Conservation (phyloP, 1,284 basidiomycete species). For the Neonothopanus nambi region DNA sequence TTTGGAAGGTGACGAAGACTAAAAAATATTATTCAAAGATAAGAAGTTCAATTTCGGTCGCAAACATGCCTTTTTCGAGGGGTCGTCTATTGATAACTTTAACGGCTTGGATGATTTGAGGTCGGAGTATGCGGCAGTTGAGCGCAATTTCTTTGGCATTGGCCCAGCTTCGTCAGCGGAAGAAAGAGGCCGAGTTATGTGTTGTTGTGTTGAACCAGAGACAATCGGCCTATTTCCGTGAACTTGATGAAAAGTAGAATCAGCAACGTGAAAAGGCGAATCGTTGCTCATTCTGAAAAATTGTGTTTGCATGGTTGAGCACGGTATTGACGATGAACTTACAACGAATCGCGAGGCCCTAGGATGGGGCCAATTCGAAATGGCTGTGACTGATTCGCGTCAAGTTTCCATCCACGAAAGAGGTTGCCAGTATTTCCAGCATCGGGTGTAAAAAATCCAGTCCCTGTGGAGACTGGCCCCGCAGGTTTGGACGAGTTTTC, state of each 20-base stretch:
- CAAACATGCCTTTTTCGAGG: conserved; percentile 77
- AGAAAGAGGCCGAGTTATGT: conserved; percentile 65
- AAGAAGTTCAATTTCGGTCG: conserved; percentile 4
- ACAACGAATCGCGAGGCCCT: conserved; percentile 66
- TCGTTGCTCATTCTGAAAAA: conserved; percentile 55
- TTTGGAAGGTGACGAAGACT: conserved; percentile 53
- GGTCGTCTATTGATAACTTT: conserved; percentile 63
- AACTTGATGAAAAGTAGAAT: conserved; percentile 58
- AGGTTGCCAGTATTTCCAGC: conserved; percentile 50
- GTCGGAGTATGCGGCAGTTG: conserved; percentile 56
- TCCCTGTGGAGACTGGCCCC: conserved; percentile 54
- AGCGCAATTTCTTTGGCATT: conserved; percentile 70
- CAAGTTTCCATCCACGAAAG: conserved; percentile 56
- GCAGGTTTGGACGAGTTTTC: conserved; percentile 43
- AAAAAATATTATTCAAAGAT: conserved; percentile 7
- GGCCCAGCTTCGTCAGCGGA: conserved; percentile 80
- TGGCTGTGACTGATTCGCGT: conserved; percentile 46
- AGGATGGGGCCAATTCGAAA: conserved; percentile 55
- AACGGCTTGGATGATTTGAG: conserved; percentile 49
- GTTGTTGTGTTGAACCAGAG: conserved; percentile 42
- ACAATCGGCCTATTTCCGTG: conserved; percentile 39
- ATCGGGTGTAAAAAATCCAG: conserved; percentile 82
- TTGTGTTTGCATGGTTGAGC: neutral
- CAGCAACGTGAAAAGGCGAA: conserved; percentile 56
- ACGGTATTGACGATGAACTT: conserved; percentile 22